A percentile compares a stretch with the other conserved stretches of the same genome.
phyloP scores from a whole-genome alignment of 2,329 filamentous ascomycete species.

The Esteya vermicola region DNA sequence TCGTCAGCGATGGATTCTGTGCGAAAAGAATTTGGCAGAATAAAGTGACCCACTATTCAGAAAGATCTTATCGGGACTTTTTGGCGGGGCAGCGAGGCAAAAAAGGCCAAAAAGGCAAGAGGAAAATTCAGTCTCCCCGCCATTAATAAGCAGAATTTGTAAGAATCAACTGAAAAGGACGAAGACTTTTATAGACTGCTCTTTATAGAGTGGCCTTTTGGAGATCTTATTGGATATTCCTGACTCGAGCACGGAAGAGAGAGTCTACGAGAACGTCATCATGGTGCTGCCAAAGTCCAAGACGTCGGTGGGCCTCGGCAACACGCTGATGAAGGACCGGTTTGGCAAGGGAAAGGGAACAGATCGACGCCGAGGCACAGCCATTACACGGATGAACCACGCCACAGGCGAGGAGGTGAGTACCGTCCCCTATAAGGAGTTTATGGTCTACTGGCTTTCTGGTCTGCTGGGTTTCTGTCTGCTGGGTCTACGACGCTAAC shows the following conservation, averaged over 20 bases:
- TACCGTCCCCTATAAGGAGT: neutral
- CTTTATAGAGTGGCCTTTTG: too few species aligned
- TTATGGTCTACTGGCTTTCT: too few species aligned
- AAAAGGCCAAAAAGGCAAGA: too few species aligned
- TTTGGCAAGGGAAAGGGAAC: constrained; percentile 85
- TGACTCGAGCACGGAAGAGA: too few species aligned
- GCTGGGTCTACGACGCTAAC: neutral
- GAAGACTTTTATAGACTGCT: neutral
- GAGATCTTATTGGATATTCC: too few species aligned
- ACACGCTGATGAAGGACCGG: constrained; percentile 96
- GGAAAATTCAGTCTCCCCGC: constrained; percentile 3
- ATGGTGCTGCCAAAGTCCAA: constrained; percentile 76
- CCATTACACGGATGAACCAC: constrained; percentile 56
- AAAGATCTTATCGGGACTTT: too few species aligned
- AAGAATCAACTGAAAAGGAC: neutral
- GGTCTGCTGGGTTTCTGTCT: too few species aligned
- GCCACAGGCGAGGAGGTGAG: constrained; percentile 60
- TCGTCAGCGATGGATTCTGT: too few species aligned
- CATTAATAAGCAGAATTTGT: neutral
- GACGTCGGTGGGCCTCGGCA: constrained; percentile 86
- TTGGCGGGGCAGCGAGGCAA: neutral
- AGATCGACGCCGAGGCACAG: constrained; percentile 57
- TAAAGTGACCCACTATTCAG: too few species aligned
- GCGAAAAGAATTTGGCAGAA: neutral
- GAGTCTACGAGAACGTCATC: too few species aligned